These are phyloP conservation scores for Picea abies DNA, from an alignment of 83 land plant genomes.

Conservation along the genomic window DNA sequence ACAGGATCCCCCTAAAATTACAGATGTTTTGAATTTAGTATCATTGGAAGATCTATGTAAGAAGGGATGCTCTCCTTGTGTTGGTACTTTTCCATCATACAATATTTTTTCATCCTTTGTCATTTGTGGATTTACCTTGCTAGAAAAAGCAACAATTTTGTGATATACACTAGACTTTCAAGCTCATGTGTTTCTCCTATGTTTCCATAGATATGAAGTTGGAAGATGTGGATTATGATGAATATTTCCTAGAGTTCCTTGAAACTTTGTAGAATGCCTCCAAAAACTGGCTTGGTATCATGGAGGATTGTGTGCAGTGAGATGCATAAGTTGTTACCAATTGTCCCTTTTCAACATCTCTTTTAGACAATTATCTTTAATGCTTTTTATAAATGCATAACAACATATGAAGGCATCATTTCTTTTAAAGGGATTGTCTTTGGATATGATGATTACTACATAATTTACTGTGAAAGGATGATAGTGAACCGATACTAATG, in stretches of 20 bases:
- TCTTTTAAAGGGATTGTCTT: no score
- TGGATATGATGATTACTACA: no score
- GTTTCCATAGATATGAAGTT: neutral
- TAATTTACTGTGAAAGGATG: no score
- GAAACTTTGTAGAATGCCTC: neutral
- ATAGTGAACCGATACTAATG: no score
- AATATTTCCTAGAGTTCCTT: neutral
- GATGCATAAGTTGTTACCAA: neutral
- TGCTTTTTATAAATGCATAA: no score
- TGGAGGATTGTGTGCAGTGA: neutral
- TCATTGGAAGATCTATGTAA: neutral
- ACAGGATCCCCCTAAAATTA: neutral
- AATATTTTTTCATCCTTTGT: neutral
- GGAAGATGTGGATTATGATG: conserved; percentile 5
- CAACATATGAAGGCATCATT: no score
- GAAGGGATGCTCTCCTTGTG: neutral
- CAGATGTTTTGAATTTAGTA: neutral
- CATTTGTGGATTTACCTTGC: neutral
- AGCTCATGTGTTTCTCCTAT: neutral
- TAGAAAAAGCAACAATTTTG: no score
- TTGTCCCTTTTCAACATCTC: neutral
- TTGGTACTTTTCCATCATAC: neutral
- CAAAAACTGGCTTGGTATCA: neutral
- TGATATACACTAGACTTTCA: neutral
- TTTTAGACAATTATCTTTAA: neutral